Percentiles rank a stretch among this genome's conserved stretches.
These are phyloP conservation scores for Saturnispora diversa DNA, from an alignment of 805 yeast species.

Conservation along the genomic window DNA sequence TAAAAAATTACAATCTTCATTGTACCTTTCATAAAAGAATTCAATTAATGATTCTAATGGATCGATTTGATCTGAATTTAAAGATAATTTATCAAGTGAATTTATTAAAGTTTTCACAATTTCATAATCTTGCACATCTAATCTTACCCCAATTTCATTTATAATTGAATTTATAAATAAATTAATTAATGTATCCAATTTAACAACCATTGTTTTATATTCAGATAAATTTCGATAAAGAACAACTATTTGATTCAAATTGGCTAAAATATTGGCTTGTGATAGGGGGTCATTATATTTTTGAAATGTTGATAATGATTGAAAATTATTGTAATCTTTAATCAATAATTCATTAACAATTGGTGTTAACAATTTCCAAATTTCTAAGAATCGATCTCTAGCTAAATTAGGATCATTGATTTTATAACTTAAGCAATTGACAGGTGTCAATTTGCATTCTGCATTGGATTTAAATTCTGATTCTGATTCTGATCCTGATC, in stretches of 20 bases:
- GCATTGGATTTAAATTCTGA: constrained; percentile 17
- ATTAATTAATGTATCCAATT: constrained; percentile 50
- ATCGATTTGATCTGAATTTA: constrained; percentile 27
- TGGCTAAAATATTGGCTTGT: constrained; percentile 28
- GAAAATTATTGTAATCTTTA: constrained; percentile 30
- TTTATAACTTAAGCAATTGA: constrained; percentile 22
- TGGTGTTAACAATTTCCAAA: constrained; percentile 26
- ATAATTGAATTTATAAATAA: constrained; percentile 65
- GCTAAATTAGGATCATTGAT: constrained; percentile 23
- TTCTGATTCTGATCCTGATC: neutral
- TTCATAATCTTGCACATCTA: constrained; percentile 38
- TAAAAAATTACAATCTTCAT: constrained; percentile 25
- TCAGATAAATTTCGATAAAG: constrained; percentile 18
- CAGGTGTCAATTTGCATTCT: too few species aligned
- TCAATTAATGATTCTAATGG: constrained; percentile 29
- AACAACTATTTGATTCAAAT: constrained; percentile 23
- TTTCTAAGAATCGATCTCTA: constrained; percentile 20
- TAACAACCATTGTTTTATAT: constrained; percentile 25
- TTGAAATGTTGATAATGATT: constrained; percentile 25
- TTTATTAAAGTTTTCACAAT: constrained; percentile 27
- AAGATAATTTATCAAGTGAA: constrained; percentile 21
- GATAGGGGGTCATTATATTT: constrained; percentile 25
- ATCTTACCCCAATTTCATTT: constrained; percentile 56
- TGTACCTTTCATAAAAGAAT: constrained; percentile 27
- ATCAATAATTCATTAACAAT: constrained; percentile 26